Base-by-base conservation (phyloP, 2,329 filamentous ascomycete species). In the Fusarium albidum region DNA sequence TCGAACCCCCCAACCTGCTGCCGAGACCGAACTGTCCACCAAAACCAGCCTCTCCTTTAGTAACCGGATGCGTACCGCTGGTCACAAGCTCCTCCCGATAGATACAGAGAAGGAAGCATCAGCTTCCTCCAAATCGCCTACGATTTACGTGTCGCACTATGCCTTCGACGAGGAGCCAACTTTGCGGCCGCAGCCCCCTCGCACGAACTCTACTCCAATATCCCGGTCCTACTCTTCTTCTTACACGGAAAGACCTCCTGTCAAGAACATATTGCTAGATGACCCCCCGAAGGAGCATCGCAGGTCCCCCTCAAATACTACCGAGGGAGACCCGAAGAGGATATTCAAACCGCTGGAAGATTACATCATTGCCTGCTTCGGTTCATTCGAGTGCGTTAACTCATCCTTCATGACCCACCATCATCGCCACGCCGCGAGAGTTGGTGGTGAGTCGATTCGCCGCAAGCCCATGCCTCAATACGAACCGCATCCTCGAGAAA, bases 331-430 rank as follows among this genome's bases (percentile, higher is more conserved):
- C 4, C 73, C 80, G 3, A 86, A 82, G 66, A 79, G 77, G 31
- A 84, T 94, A 10, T 96, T 96, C 71, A 87, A 84, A 55, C 81
- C 82, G 6, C 70, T 96, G 12, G 91, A 96, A 72, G 88, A 92
- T 55, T 94, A 95, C 67, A 82, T 96, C 33, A 75, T 86, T 42
- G 72, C 75, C 15, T 88, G 83, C 62, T 90, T 96, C 65, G 82
- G 83, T 48, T 86, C 87, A 0, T 86, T 86, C 61, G 81, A 89
- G 45, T 87, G 83, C 58, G 73, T 96, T n/a, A 96, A 95, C 69
- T 79, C 77, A 12, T 93, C 92, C 0, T 96, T 96, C 68, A 76
- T 81, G 31, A 82, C 82, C 1, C 73, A 65, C 29, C 59, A 63
- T 21, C 50, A 77, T 38, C 80, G 81, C 46, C 70, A 59, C 59